Percentiles rank a stretch among this genome's conserved stretches.
These are phyloP conservation scores for Xylaria polymorpha DNA, from an alignment of 2,329 filamentous ascomycete genomes.

Conservation along the genomic window DNA sequence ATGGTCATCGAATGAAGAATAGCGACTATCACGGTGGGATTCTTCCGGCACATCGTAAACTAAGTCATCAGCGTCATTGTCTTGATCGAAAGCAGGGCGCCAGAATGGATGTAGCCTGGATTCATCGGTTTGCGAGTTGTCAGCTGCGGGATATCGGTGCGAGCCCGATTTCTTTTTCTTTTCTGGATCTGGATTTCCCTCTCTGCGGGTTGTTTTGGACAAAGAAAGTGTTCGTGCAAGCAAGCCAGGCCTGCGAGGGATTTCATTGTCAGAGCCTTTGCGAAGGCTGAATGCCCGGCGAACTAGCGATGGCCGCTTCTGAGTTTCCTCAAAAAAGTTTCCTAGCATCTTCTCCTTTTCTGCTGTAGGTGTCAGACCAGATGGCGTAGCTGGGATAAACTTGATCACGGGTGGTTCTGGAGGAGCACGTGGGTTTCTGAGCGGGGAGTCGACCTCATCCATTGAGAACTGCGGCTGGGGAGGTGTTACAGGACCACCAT, in stretches of 20 bases:
- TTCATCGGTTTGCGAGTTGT: slow-evolving; percentile 62
- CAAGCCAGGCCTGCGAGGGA: slow-evolving; percentile 57
- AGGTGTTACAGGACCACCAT: slow-evolving; percentile 62
- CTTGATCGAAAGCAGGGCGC: slow-evolving; percentile 62
- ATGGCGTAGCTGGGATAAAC: slow-evolving; percentile 72
- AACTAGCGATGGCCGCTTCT: slow-evolving; percentile 64
- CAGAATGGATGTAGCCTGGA: slow-evolving; percentile 70
- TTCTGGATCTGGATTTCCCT: slow-evolving; percentile 46
- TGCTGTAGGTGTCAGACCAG: slow-evolving; percentile 65
- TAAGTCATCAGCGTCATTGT: slow-evolving; percentile 46
- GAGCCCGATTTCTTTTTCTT: slow-evolving; percentile 48
- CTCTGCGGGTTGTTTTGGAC: slow-evolving; percentile 55
- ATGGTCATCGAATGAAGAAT: slow-evolving; percentile 63
- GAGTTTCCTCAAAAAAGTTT: slow-evolving; percentile 63
- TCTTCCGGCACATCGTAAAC: slow-evolving; percentile 51
- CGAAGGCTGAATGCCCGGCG: slow-evolving; percentile 64
- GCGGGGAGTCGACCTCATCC: slow-evolving; percentile 69
- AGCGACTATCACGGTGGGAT: slow-evolving; percentile 55
- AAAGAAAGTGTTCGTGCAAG: slow-evolving; percentile 66
- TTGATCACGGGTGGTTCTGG: slow-evolving; percentile 65
- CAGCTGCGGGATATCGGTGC: slow-evolving; percentile 55
- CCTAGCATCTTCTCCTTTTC: slow-evolving; percentile 65
- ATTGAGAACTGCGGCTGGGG: slow-evolving; percentile 61
- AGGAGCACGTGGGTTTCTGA: slow-evolving; percentile 70
- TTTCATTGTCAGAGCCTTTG: slow-evolving; percentile 59